Conservation (phyloP, 352 stramenopile genomes). For the Pythium sukuiense region DNA sequence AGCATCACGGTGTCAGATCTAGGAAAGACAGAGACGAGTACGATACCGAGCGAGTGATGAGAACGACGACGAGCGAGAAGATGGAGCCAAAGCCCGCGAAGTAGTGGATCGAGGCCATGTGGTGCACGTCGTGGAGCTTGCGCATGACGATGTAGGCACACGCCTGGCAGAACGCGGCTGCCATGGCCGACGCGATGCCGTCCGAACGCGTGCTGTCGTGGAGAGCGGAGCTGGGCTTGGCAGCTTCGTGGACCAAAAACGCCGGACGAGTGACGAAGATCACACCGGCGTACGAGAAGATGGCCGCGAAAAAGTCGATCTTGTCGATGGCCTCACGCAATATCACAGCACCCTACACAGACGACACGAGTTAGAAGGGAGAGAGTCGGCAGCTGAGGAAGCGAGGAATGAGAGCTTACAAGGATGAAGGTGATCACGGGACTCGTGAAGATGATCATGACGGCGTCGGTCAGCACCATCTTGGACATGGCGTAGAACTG, state of each 20-base stretch:
- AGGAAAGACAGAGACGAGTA: neutral
- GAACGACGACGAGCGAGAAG: slow-evolving; percentile 31
- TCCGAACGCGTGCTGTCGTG: slow-evolving; percentile 23
- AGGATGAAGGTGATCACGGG: slow-evolving; percentile 66
- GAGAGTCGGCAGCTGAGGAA: neutral
- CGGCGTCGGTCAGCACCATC: slow-evolving; percentile 70
- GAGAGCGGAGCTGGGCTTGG: slow-evolving; percentile 6
- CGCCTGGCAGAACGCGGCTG: slow-evolving; percentile 45
- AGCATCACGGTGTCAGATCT: slow-evolving; percentile 15
- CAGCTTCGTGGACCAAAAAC: slow-evolving; percentile 41
- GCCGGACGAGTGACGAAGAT: slow-evolving; percentile 57
- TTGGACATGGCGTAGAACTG: slow-evolving; percentile 65
- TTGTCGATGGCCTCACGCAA: slow-evolving; percentile 49
- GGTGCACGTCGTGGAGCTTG: slow-evolving; percentile 49
- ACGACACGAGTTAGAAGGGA: neutral
- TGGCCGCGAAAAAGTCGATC: slow-evolving; percentile 39
- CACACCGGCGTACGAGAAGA: slow-evolving; percentile 51
- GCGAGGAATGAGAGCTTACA: neutral
- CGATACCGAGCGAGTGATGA: slow-evolving; percentile 26
- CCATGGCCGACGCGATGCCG: slow-evolving; percentile 40
- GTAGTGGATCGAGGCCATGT: slow-evolving; percentile 41
- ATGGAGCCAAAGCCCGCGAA: slow-evolving; percentile 40
- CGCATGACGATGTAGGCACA: slow-evolving; percentile 54
- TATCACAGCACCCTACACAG: slow-evolving; percentile 35
- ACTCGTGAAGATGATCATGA: slow-evolving; percentile 63